Conservation (phyloP, 2,329 filamentous ascomycete species). For the Pseudocercospora eumusae region DNA sequence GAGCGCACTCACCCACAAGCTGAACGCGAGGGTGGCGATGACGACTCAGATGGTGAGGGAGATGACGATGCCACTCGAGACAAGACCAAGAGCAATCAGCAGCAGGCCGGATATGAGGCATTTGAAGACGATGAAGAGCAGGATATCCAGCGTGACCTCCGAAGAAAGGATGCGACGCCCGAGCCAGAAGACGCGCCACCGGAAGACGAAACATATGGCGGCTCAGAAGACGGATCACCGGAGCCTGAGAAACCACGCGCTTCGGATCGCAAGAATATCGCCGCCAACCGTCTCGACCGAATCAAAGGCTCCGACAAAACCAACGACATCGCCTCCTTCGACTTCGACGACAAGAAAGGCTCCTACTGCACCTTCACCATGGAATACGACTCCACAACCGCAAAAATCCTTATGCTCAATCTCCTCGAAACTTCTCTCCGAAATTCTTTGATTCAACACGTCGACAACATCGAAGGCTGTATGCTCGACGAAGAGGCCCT, state of each 20-base stretch:
- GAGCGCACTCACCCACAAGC: slow-evolving; percentile 46
- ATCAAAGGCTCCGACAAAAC: slow-evolving; percentile 61
- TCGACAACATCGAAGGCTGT: slow-evolving; percentile 73
- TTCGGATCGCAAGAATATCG: slow-evolving; percentile 42
- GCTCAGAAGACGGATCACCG: slow-evolving; percentile 46
- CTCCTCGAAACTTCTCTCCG: slow-evolving; percentile 80
- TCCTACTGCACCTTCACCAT: slow-evolving; percentile 78
- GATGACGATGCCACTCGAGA: slow-evolving; percentile 62
- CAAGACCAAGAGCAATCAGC: slow-evolving; percentile 73
- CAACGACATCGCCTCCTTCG: slow-evolving; percentile 71
- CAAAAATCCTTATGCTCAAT: slow-evolving; percentile 91
- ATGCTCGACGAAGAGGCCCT: slow-evolving; percentile 64
- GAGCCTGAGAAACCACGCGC: slow-evolving; percentile 36
- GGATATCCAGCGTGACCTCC: slow-evolving; percentile 67
- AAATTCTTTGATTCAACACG: slow-evolving; percentile 82
- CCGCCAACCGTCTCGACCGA: slow-evolving; percentile 60
- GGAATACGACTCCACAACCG: slow-evolving; percentile 74
- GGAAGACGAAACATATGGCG: slow-evolving; percentile 57
- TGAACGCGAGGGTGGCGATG: slow-evolving; percentile 60
- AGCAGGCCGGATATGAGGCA: slow-evolving; percentile 83
- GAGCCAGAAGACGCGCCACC: slow-evolving; percentile 54
- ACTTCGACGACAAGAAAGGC: slow-evolving; percentile 73
- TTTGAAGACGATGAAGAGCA: slow-evolving; percentile 91
- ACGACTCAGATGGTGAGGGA: slow-evolving; percentile 67
- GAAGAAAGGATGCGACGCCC: slow-evolving; percentile 41